phyloP scores from a whole-genome alignment of 768 basidiomycete genomes.

The Candolleomyces eurysporus region DNA sequence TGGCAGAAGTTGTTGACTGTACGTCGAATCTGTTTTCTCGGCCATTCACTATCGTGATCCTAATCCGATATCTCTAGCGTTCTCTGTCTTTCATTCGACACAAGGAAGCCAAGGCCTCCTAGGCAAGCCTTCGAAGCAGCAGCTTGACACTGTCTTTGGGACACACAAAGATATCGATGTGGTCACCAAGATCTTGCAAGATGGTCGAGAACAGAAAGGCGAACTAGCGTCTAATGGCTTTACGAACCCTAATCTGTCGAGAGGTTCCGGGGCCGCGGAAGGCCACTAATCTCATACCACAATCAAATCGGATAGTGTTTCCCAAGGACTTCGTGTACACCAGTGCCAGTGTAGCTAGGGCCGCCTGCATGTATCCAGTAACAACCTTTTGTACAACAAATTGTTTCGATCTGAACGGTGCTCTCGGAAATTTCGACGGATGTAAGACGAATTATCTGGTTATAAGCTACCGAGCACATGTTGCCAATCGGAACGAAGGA shows the following conservation, averaged over 20 bases:
- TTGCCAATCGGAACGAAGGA: too few relatives aligned
- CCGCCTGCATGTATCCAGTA: too few relatives aligned
- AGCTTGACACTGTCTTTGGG: conserved; percentile 73
- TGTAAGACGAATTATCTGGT: too few relatives aligned
- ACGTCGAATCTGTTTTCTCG: conserved; percentile 21
- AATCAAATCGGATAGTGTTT: too few relatives aligned
- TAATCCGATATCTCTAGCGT: conserved; percentile 45
- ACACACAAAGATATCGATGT: conserved; percentile 66
- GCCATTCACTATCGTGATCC: not conserved
- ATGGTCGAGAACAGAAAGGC: conserved; percentile 56
- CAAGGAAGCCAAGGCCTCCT: conserved; percentile 81
- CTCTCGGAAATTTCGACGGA: too few relatives aligned
- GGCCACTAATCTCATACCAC: not conserved
- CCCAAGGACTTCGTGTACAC: too few relatives aligned
- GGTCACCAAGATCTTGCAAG: conserved; percentile 54
- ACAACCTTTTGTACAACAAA: too few relatives aligned
- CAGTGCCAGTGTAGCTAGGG: too few relatives aligned
- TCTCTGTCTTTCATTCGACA: conserved; percentile 63
- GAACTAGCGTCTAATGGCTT: conserved; percentile 25
- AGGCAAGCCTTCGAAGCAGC: conserved; percentile 75
- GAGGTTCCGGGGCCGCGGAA: not conserved
- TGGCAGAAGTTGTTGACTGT: conserved; percentile 84
- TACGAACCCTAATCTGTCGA: not conserved
- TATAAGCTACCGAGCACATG: too few relatives aligned
- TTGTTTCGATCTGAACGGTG: too few relatives aligned